Conservation (phyloP, 192 early-diverging fungal species). For the Irineochytrium annulatum region DNA sequence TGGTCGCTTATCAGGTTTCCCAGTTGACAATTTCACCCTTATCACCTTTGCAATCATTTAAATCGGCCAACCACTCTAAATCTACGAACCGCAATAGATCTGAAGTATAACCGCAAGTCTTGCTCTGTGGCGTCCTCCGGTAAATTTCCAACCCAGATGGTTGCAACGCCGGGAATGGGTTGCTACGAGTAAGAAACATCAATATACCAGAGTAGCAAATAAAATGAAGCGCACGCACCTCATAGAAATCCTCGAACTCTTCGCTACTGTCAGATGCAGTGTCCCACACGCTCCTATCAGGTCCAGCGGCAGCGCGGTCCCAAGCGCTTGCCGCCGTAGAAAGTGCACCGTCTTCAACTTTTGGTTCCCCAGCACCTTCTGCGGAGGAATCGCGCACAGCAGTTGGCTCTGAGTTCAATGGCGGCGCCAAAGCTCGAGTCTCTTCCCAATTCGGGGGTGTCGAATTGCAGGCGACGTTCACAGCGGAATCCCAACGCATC, state of each 20-base stretch:
- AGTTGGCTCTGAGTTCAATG: too few relatives aligned
- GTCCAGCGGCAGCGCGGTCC: background rate
- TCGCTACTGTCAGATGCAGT: background rate
- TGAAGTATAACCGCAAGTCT: conserved; percentile 5
- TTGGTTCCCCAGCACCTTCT: too few relatives aligned
- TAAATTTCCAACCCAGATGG: conserved; percentile 9
- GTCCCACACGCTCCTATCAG: background rate
- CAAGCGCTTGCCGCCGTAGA: too few relatives aligned
- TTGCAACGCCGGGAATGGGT: background rate
- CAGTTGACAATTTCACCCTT: background rate
- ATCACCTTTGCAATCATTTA: background rate
- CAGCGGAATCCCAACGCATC: too few relatives aligned
- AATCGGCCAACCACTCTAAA: background rate
- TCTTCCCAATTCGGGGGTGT: too few relatives aligned
- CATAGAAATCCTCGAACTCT: background rate
- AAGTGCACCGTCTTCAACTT: too few relatives aligned
- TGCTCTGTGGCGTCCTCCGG: conserved; percentile 9
- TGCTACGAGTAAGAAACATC: background rate
- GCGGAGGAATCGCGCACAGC: too few relatives aligned
- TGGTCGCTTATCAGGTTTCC: conserved; percentile 3
- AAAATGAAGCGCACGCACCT: background rate
- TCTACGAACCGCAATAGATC: background rate
- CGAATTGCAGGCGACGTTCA: too few relatives aligned
- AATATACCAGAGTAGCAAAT: background rate
- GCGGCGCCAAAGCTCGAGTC: too few relatives aligned